phyloP scores from a whole-genome alignment of 2,329 filamentous ascomycete genomes.

The Hysterium pulicare region DNA sequence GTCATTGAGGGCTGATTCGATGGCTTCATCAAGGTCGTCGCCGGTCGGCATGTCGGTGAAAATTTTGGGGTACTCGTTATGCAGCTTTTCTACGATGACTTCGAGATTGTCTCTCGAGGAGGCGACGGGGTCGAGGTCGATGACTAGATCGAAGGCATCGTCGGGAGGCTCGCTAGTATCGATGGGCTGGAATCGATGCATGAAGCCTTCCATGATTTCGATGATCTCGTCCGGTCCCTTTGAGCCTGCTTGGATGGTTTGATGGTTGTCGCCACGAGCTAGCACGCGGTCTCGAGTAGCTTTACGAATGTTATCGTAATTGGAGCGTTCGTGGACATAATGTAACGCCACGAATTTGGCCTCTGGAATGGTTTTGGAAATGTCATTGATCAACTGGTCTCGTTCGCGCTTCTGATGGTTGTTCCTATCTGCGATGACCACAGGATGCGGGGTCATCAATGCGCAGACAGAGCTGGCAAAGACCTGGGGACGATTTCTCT shows the following conservation, averaged over 20 bases:
- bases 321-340: constrained; percentile 70
- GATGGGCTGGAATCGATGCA: constrained; percentile 78
- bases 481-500: constrained; percentile 67
- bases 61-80: constrained; percentile 73
- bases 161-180: constrained; percentile 68
- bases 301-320: constrained; percentile 68
- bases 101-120: constrained; percentile 86
- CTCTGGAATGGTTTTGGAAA: constrained; percentile 58
- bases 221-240: constrained; percentile 71
- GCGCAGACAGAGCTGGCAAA: constrained; percentile 72
- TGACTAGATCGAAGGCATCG: constrained; percentile 74
- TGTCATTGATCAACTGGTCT: constrained; percentile 79
- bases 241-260: constrained; percentile 87
- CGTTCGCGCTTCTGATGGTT: constrained; percentile 88
- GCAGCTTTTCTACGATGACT: constrained; percentile 67
- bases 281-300: constrained; percentile 78
- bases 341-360: constrained; percentile 81
- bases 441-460: constrained; percentile 61
- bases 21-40: constrained; percentile 74
- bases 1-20: constrained; percentile 68
- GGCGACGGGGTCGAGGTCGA: constrained; percentile 74
- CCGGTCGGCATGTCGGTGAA: constrained; percentile 67
- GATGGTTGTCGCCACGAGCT: constrained; percentile 88
- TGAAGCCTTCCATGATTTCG: constrained; percentile 92
- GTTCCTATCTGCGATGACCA: constrained; percentile 88